Evolutionary conservation across 2,329 filamentous ascomycete genomes (phyloP).

Genomic region (Leptographium procerum): DNA sequence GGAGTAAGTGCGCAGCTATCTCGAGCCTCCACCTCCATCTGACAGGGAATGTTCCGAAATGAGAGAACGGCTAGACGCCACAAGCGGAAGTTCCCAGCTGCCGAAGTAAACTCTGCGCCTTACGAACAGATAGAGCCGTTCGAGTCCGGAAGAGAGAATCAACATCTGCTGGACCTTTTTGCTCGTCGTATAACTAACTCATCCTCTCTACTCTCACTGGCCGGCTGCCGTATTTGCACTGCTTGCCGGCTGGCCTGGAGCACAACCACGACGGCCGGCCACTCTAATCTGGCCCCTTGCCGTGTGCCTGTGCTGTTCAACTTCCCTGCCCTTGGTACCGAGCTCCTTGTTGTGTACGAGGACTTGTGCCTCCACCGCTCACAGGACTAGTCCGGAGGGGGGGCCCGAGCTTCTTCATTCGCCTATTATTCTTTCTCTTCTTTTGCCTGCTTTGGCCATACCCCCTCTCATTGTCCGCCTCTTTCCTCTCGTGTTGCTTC

Average conservation of each 20-base stretch:
- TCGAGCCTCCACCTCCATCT: background rate
- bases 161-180: no score
- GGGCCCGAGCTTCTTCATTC: background rate
- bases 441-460: background rate
- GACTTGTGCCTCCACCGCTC: background rate
- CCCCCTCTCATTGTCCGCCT: background rate
- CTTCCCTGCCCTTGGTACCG: background rate
- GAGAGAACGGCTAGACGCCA: background rate
- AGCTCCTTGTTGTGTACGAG: background rate
- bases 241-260: background rate
- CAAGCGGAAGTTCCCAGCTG: conserved; percentile 1
- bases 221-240: background rate
- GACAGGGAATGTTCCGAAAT: background rate
- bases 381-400: background rate
- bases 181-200: background rate
- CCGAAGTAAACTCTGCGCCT: background rate
- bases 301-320: background rate
- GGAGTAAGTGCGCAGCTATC: background rate
- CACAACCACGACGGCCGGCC: background rate
- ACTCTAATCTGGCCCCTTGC: background rate
- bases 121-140: background rate
- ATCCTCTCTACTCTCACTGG: no score
- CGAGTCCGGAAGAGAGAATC: no score
- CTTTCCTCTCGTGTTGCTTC: background rate
- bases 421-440: background rate